phyloP scores from a whole-genome alignment of 352 stramenopile species.

The Halophytophthora batemanensis region DNA sequence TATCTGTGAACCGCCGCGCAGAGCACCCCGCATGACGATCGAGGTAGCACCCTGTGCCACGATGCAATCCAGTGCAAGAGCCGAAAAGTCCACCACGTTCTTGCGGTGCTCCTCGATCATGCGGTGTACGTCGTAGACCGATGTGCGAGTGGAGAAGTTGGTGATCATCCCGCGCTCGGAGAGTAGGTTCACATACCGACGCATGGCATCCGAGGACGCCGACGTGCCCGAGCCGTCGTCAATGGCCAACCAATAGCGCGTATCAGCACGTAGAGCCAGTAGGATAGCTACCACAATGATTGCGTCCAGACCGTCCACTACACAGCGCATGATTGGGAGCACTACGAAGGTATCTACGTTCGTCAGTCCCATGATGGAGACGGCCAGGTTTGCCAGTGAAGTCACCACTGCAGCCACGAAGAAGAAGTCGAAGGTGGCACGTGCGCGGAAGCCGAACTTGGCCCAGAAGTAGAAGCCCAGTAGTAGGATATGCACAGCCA shows the following conservation, averaged over 20 bases:
- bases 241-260: conserved; percentile 81
- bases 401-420: conserved; percentile 60
- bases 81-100: conserved; percentile 80
- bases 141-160: conserved; percentile 85
- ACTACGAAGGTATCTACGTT: conserved; percentile 19
- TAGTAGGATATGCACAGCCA: conserved; percentile 51
- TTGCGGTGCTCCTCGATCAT: conserved; percentile 87
- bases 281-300: conserved; percentile 69
- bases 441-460: conserved; percentile 76
- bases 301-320: conserved; percentile 53
- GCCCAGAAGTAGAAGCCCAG: conserved; percentile 75
- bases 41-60: conserved; percentile 78
- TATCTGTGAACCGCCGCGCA: conserved; percentile 40
- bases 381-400: conserved; percentile 38
- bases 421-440: conserved; percentile 82
- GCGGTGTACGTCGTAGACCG: conserved; percentile 84
- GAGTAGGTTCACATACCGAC: conserved; percentile 67
- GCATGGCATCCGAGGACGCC: conserved; percentile 53
- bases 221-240: conserved; percentile 47
- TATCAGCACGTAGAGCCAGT: conserved; percentile 76
- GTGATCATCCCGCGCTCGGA: conserved; percentile 85
- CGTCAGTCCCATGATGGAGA: conserved; percentile 45
- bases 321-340: conserved; percentile 41
- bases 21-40: conserved; percentile 74
- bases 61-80: conserved; percentile 67